A percentile compares a stretch with the other conserved stretches of the same genome.
Conservation (phyloP, 2,329 filamentous ascomycete genomes). For the Hirsutella minnesotensis region DNA sequence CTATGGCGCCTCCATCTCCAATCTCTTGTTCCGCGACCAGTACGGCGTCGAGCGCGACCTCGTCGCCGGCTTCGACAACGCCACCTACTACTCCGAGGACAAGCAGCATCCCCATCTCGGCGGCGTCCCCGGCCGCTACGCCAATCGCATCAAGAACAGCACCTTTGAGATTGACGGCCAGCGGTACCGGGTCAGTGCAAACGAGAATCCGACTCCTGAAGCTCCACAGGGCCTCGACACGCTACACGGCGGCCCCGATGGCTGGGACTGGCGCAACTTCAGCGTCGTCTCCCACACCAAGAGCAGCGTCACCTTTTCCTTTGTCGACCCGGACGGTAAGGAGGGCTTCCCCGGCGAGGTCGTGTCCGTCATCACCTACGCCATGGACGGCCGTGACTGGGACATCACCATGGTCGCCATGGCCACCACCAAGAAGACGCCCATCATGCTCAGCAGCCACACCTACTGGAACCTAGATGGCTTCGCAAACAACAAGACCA, state of each 20-base stretch:
- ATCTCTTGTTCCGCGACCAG: conserved; percentile 59
- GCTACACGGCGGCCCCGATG: conserved; percentile 57
- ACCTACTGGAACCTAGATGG: conserved; percentile 78
- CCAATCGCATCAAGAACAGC: conserved; percentile 71
- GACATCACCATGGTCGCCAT: conserved; percentile 62
- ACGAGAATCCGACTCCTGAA: conserved; percentile 45
- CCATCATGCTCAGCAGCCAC: conserved; percentile 67
- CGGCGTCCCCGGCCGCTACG: conserved; percentile 63
- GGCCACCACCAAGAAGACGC: conserved; percentile 62
- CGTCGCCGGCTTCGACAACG: conserved; percentile 66
- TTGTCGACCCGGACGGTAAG: conserved; percentile 61
- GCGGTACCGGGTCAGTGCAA: conserved; percentile 46
- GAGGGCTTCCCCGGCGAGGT: conserved; percentile 73
- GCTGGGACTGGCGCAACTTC: conserved; percentile 72
- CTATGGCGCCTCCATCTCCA: conserved; percentile 63
- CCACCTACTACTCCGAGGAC: conserved; percentile 55
- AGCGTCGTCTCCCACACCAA: conserved; percentile 57
- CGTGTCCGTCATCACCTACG: conserved; percentile 62
- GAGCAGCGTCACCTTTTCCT: conserved; percentile 61
- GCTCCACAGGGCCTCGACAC: conserved; percentile 47
- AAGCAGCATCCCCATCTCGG: conserved; percentile 59
- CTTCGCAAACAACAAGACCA: conserved; percentile 61
- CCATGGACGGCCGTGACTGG: conserved; percentile 54
- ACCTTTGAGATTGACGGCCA: conserved; percentile 56
- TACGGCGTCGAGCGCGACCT: conserved; percentile 58